Conservation (phyloP, 805 yeast species). For the Jamesozyma hellenica region DNA sequence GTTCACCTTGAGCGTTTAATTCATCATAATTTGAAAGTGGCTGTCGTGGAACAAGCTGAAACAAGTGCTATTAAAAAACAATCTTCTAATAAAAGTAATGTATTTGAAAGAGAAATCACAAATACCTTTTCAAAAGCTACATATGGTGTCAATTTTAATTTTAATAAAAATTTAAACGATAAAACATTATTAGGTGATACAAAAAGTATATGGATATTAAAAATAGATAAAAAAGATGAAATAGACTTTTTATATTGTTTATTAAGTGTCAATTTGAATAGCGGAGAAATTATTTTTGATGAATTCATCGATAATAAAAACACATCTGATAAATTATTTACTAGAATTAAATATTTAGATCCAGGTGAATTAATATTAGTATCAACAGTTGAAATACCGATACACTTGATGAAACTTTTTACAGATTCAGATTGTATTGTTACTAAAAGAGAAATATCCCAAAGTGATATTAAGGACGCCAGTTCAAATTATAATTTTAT, state of each 20-base stretch:
- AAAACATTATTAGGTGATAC: slow-evolving; percentile 18
- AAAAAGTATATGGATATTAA: slow-evolving; percentile 24
- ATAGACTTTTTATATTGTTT: slow-evolving; percentile 15
- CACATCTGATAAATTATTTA: slow-evolving; percentile 54
- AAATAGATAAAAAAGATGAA: slow-evolving; percentile 13
- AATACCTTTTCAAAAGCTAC: slow-evolving; percentile 77
- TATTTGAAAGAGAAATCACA: slow-evolving; percentile 61
- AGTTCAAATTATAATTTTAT: not conserved
- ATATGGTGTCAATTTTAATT: slow-evolving; percentile 33
- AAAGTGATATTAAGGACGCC: not conserved
- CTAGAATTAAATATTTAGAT: slow-evolving; percentile 59
- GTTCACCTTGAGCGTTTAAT: slow-evolving; percentile 68
- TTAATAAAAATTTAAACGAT: slow-evolving; percentile 42
- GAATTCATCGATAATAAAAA: slow-evolving; percentile 46
- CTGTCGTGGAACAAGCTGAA: slow-evolving; percentile 78
- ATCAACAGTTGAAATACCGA: slow-evolving; percentile 5
- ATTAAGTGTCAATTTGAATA: slow-evolving; percentile 55
- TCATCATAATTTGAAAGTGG: slow-evolving; percentile 67
- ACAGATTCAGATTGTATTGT: slow-evolving; percentile 1
- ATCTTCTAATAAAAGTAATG: slow-evolving; percentile 37
- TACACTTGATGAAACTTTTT: slow-evolving; percentile 30
- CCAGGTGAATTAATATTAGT: slow-evolving; percentile 60
- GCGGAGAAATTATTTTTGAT: slow-evolving; percentile 73
- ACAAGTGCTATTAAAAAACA: slow-evolving; percentile 61
- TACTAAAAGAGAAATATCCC: not conserved